Base-by-base conservation (phyloP, 306 rosid species). In the Amphicarpaea edgeworthii region DNA sequence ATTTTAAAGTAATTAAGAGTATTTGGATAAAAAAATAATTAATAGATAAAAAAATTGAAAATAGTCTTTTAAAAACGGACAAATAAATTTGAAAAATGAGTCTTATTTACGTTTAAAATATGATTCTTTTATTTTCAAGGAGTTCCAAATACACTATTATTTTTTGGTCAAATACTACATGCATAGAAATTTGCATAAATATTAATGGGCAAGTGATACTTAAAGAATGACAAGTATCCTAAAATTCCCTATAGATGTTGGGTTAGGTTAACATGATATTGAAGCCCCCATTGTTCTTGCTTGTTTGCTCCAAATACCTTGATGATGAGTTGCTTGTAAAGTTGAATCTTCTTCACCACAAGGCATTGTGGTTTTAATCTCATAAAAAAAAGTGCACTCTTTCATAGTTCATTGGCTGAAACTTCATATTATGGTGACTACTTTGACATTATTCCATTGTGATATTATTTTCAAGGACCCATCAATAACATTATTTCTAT, bases 201-300 rank as follows among this genome's bases (percentile, higher is more conserved):
- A 15, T 49, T 24, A 58, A 47, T 8, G n/a, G 45, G 43, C 41
- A 57, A 38, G 3, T 55, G 58, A 40, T 4, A 62, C n/a, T 41
- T 40, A 6, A 49, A 32, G 42, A 49, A 20, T 40, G 43, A 45
- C 8, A 54, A 65, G 37, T 53, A 45, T 15, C 19, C 51, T 58
- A 40, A 19, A 46, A 20, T 58, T 59, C 26, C 4, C 14, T 60
- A 23, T 70, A 9, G n/a, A 57, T 72, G 55, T 67, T 77, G 81
- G 69, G 83, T 84, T 84, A 77, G 87, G 85, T 72, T 60, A 0
- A 30, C 30, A 15, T 10, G 8, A 58, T 51, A 38, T 17, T 40
- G 34, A 59, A 30, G 32, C 19, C 15, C 45, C 38, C 37, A 77
- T 45, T 43, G 19, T 16, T 47, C 23, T 75, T 74, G 30, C 78